Evolutionary conservation across 2,329 filamentous ascomycete species (phyloP).

Genomic region (Talaromyces sp.): DNA sequence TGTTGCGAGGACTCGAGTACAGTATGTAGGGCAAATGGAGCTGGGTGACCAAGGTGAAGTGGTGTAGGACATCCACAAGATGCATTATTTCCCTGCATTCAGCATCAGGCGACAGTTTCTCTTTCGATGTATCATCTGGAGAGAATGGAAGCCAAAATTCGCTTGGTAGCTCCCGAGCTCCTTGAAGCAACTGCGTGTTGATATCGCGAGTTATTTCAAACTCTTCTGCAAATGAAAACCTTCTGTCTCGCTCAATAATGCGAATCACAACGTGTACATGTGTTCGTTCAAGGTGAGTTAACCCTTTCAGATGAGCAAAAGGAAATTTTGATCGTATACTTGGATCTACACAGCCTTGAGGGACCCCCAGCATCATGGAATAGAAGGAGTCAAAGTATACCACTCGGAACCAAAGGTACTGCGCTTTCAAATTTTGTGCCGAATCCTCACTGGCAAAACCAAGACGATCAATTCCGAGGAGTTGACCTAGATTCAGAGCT

Average conservation of each 20-base stretch:
- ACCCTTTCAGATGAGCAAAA: constrained; percentile 27
- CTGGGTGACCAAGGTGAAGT: constrained; percentile 4
- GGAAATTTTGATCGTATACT: constrained; percentile 44
- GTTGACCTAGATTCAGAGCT: not conserved
- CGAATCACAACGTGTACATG: constrained; percentile 41
- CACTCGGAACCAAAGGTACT: constrained; percentile 33
- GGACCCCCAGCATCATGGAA: constrained; percentile 39
- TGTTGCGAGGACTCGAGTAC: not conserved
- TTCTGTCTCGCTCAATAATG: constrained; percentile 46
- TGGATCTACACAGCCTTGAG: constrained; percentile 26
- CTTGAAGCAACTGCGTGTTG: constrained; percentile 3
- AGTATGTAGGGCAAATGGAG: constrained; percentile 5
- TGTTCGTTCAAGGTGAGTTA: constrained; percentile 43
- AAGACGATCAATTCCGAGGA: not conserved
- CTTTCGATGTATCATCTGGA: not conserved
- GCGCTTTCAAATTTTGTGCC: not conserved
- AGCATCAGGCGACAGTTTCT: not conserved
- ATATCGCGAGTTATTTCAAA: not conserved
- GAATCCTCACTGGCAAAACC: not conserved
- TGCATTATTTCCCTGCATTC: not conserved
- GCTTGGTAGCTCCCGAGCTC: not conserved
- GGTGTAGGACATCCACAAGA: not conserved
- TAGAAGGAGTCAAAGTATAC: constrained; percentile 34
- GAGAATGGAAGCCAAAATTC: constrained; percentile 1
- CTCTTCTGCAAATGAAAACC: not conserved